Evolutionary conservation across 2,329 filamentous ascomycete species (phyloP), one percentile per base, ranked within the genome.

Genomic region (Arachnomyces sp.): DNA sequence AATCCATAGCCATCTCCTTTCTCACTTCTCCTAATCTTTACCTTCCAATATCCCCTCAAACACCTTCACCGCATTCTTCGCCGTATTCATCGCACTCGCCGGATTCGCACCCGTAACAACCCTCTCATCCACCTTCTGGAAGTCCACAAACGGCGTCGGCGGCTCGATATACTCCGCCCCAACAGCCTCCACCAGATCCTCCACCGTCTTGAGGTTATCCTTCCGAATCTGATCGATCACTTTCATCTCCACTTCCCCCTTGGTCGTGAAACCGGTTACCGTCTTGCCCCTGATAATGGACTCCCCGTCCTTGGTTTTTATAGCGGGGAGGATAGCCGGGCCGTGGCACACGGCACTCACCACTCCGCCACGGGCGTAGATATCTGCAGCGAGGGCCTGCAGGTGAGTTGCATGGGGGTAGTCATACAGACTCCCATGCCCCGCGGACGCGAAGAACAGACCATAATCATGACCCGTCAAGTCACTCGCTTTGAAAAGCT

Each of bases 341-440:
- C 61, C 62, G 45, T 66, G 63, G 32, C 62, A 54, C 28, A 72
- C 68, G 3, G 66, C 59, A 13, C 60, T 55, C 30, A 72, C 52
- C 25, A 72, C 52, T 3, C 64, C 65, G 7, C 65, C 64, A 25
- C 61, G 55, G 2, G 53, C 52, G 45, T 58, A 71, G n/a, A 72
- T 54, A 18, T 59, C 47, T 11, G 55, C 46, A 1, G 66, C 68
- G 38, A 72, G 61, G 6, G 49, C 48, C 41, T 72, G 65, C 34
- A 72, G 52, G 11, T 48, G 51, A 17, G 47, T 60, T 7, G 68
- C 67, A 30, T 57, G 56, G 4, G 69, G 67, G 48, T 70, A 72
- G 48, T 72, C 68, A 39, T 71, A 63, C 32, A 71, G 46, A 1
- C 65, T 56, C 0, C 68, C 69, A 43, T 71, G 68, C 6, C 48